Base-by-base conservation (phyloP, 495 filamentous ascomycete genomes). In the Cladorrhinum samala region DNA sequence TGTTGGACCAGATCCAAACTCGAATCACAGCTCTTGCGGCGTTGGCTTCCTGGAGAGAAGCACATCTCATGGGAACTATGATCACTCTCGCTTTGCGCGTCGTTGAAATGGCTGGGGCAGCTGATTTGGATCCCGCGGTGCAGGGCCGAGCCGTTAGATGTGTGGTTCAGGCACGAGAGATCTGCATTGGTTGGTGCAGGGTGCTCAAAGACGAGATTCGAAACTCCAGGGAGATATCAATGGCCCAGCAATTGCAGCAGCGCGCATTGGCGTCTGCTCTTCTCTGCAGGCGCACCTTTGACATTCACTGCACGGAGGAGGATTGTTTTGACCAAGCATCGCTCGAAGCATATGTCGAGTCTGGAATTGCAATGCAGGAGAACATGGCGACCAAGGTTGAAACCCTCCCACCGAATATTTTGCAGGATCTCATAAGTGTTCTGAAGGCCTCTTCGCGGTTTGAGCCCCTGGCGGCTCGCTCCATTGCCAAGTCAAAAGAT, bases 41-140 rank as follows among this genome's bases (percentile, higher is more conserved):
- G 13, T 13, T 50, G 4, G 54, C 58, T 1, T 83, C 79, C 48
- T 83, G 76, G 78, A 66, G 81, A 19, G 81, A 84, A 40, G 55
- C 56, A 1, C 54, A 73, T 40, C 62, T 64, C 7, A 79, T 83
- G 76, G 71, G 75, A 9, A 63, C 69, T 2, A 53, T 81, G 0
- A 69, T 81, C 36, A 72, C 73, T 0, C 53, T 82, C 3, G 47
- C 11, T 54, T 68, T 50, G 2, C 77, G 0, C 46, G 42, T 37
- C 21, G 54, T 50, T 46, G 65, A 42, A 20, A 40, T 62, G 9
- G 50, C 55, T 1, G 40, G 33, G 2, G 44, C 33, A 13, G 40
- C 42, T 16, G 42, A 44, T 2, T 9, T 58, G 33, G 11, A 9
- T 4, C 7, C 23, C 9, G 24, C 24, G 5, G 17, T 60, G n/a